phyloP scores from a whole-genome alignment of 2,329 filamentous ascomycete species.

The Fusarium ramigenum region DNA sequence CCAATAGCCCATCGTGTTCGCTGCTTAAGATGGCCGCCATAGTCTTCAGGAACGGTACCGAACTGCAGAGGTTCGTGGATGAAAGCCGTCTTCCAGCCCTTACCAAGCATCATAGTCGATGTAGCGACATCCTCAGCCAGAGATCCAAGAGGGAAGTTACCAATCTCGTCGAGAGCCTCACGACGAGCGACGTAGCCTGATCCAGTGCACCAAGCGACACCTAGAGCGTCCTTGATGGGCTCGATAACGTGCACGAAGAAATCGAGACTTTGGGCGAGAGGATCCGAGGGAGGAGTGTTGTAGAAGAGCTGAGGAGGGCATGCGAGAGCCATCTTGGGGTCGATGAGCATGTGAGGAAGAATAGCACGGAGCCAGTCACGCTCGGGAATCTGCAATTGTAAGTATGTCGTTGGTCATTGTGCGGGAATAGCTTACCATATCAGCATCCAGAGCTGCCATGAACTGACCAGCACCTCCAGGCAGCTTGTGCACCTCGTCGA shows the following conservation, averaged over 20 bases:
- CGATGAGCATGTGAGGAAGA: conserved; percentile 67
- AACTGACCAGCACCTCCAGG: conserved; percentile 65
- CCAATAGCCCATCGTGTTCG: conserved; percentile 65
- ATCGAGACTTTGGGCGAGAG: conserved; percentile 66
- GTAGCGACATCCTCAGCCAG: conserved; percentile 69
- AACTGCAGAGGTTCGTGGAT: conserved; percentile 68
- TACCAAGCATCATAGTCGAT: conserved; percentile 66
- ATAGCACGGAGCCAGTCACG: conserved; percentile 66
- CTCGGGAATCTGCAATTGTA: conserved; percentile 61
- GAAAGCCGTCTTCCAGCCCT: conserved; percentile 70
- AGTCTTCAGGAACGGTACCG: conserved; percentile 67
- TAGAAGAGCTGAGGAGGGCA: conserved; percentile 71
- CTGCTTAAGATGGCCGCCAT: conserved; percentile 64
- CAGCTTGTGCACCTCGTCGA: conserved; percentile 59
- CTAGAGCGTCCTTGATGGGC: conserved; percentile 60
- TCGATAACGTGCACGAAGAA: conserved; percentile 66
- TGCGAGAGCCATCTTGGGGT: conserved; percentile 66
- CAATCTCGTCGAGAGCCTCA: conserved; percentile 68
- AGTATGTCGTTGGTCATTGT: not conserved
- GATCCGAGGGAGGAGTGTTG: conserved; percentile 67
- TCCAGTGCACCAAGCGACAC: conserved; percentile 71
- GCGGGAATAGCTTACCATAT: conserved; percentile 59
- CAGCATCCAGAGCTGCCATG: conserved; percentile 72
- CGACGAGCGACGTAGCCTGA: conserved; percentile 69
- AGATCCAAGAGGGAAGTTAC: conserved; percentile 68